Conservation (phyloP, 345 rosid species). For the Rubroshorea leprosula region DNA sequence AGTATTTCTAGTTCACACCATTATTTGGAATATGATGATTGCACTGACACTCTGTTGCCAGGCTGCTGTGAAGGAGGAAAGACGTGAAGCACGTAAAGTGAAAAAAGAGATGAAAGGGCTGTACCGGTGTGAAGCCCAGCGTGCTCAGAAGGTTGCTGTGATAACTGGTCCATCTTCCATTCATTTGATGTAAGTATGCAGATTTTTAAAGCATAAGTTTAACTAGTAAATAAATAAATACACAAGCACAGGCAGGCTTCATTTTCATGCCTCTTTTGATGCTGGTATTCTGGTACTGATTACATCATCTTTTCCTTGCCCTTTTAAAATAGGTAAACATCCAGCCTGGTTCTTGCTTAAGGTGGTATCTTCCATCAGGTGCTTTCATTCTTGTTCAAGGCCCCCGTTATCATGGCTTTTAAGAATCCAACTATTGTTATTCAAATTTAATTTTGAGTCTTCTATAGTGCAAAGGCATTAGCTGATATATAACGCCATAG, state of each 20-base stretch:
- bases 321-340: background rate
- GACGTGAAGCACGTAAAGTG: slow-evolving; percentile 51
- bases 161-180: slow-evolving; percentile 65
- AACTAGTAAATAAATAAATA: too few relatives aligned
- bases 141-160: slow-evolving; percentile 75
- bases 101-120: slow-evolving; percentile 71
- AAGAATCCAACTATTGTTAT: background rate
- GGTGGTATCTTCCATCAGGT: background rate
- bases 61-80: slow-evolving; percentile 66
- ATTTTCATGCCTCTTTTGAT: too few relatives aligned
- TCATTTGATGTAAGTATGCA: slow-evolving; percentile 45
- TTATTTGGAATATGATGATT: too few relatives aligned
- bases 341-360: background rate
- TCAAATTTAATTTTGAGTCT: background rate
- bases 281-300: background rate
- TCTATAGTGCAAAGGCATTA: too few relatives aligned
- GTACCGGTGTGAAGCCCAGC: slow-evolving; percentile 57
- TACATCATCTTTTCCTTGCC: background rate
- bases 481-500: too few relatives aligned
- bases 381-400: background rate
- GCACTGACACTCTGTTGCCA: slow-evolving; percentile 15
- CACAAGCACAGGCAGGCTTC: too few relatives aligned
- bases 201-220: too few relatives aligned
- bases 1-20: too few relatives aligned
- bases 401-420: background rate